Base-by-base conservation (phyloP, 2,329 filamentous ascomycete species). In the Cytospora chrysosperma region DNA sequence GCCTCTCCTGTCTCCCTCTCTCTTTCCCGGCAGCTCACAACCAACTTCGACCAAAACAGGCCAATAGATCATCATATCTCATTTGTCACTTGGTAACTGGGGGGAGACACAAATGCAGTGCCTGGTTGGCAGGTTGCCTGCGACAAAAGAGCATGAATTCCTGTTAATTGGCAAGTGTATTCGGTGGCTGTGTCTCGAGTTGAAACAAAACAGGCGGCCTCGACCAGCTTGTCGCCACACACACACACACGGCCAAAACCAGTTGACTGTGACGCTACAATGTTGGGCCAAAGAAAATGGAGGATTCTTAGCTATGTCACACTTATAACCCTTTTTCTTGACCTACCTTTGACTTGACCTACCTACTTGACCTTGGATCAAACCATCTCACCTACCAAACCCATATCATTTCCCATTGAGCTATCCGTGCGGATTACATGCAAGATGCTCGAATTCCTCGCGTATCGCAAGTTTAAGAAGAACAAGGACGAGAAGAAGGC, bases 391-490 rank as follows among this genome's bases (percentile, higher is more conserved):
- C n/a, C 17, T 21, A 43, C n/a, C 10, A 3, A 43, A n/a, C 58
- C 32, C 49, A 59, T 53, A 27, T 21, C 49, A 43, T 24, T 59
- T 28, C 10, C 27, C 37, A n/a, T 32, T 28, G 47, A 40, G 15
- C 53, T 4, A 7, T 37, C 19, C 56, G 17, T 30, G 30, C 28
- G 51, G 10, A 10, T 55, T 27, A 62, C 30, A 49, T 67, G 55
- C 70, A 77, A 67, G 56, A 89, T 89, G 87, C 71, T 88, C 66
- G 85, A 88, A 73, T 88, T 85, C 73, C 83, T 88, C 68, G 76
- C 79, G 40, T 84, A 82, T 77, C 88, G 84, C 72, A 88, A 87
- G 73, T 76, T 81, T 71, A 88, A 87, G 76, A 86, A 88, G 56
- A 65, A 67, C 27, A 57, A 56, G 47, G 65, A 67, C 53, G 30